Conservation (phyloP, 2,329 filamentous ascomycete genomes). For the Cladorrhinum sp. region DNA sequence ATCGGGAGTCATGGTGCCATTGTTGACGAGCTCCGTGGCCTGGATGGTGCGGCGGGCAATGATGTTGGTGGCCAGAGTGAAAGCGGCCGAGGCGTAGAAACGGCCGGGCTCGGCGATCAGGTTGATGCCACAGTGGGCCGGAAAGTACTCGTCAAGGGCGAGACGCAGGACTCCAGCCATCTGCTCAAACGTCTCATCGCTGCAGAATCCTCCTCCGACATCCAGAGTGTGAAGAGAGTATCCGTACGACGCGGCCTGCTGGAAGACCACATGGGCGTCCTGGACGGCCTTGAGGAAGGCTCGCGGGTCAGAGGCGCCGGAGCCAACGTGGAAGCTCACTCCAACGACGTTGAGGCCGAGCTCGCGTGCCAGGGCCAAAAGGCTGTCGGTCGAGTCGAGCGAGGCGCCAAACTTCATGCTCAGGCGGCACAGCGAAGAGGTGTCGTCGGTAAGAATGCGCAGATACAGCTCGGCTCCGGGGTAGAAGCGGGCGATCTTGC, state of each 20-base stretch:
- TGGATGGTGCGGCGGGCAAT: constrained; percentile 90
- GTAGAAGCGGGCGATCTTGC: constrained; percentile 93
- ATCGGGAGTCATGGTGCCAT: constrained; percentile 50
- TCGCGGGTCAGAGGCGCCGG: constrained; percentile 87
- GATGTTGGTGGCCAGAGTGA: constrained; percentile 91
- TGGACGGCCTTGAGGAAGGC: constrained; percentile 88
- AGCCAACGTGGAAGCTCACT: constrained; percentile 97
- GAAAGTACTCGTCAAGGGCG: constrained; percentile 86
- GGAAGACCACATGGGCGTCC: constrained; percentile 85
- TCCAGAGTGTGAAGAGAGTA: constrained; percentile 84
- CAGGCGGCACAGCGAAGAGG: constrained; percentile 86
- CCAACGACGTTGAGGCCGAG: constrained; percentile 88
- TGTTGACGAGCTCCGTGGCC: constrained; percentile 55
- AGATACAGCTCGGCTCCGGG: constrained; percentile 88
- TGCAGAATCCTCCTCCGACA: constrained; percentile 88
- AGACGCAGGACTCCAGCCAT: constrained; percentile 79
- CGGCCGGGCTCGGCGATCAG: constrained; percentile 95
- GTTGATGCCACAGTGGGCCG: constrained; percentile 64
- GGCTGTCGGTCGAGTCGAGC: constrained; percentile 72
- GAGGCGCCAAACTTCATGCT: constrained; percentile 97
- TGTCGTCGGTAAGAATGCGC: constrained; percentile 94
- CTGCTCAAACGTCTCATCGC: constrained; percentile 77
- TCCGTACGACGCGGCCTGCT: constrained; percentile 73
- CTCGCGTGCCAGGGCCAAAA: constrained; percentile 76
- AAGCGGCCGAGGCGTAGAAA: constrained; percentile 91